These are phyloP conservation scores for Acanthamoeba triangularis DNA, from an alignment of 208 protist species.

Conservation along the genomic window DNA sequence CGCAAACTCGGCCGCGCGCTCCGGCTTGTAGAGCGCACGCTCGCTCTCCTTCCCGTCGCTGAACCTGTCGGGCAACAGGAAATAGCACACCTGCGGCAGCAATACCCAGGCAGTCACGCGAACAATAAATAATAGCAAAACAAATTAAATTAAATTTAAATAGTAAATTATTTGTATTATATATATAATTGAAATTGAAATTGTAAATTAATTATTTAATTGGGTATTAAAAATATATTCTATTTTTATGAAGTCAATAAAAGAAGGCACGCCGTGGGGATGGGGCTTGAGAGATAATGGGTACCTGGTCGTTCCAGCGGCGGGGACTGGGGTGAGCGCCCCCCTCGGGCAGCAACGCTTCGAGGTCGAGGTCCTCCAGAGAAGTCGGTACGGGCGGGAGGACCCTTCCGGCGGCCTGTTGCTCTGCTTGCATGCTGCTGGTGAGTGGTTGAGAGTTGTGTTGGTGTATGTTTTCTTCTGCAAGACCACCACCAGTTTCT, in stretches of 20 bases:
- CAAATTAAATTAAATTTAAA: too few relatives aligned
- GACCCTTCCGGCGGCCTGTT: neutral
- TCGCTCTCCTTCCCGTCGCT: constrained; percentile 18
- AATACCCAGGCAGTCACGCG: too few relatives aligned
- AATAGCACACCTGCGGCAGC: constrained; percentile 69
- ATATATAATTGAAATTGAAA: too few relatives aligned
- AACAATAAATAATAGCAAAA: too few relatives aligned
- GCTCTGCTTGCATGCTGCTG: neutral
- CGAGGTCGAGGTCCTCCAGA: neutral
- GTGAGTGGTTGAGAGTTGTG: neutral
- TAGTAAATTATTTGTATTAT: too few relatives aligned
- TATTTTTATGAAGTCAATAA: too few relatives aligned
- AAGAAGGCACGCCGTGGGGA: too few relatives aligned
- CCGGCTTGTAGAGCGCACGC: constrained; percentile 3
- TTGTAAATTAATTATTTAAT: too few relatives aligned
- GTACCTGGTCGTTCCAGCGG: constrained; percentile 43
- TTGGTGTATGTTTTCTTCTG: neutral
- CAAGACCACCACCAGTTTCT: too few relatives aligned
- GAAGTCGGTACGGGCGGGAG: neutral
- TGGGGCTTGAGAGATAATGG: too few relatives aligned
- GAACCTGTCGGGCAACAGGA: constrained; percentile 29
- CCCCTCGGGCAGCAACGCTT: neutral
- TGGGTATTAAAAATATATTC: too few relatives aligned
- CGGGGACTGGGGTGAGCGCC: constrained; percentile 3
- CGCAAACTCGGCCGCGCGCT: constrained; percentile 21